Base-by-base conservation (phyloP, 2,329 filamentous ascomycete species). In the Daldinia eschscholtzii region DNA sequence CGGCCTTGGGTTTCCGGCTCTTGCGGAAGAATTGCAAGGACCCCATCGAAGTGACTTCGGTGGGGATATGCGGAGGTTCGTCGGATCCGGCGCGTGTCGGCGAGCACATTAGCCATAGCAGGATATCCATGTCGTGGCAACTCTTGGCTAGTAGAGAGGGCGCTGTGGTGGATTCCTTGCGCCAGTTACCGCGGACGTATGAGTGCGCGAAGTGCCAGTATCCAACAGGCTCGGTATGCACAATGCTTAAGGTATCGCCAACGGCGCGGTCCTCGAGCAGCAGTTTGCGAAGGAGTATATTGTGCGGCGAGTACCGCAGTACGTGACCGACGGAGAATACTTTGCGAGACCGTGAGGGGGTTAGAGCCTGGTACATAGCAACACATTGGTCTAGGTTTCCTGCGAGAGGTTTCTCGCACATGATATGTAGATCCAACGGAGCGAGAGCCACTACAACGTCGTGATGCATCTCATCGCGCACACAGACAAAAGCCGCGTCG, bases 131-230 rank as follows among this genome's bases (percentile, higher is more conserved):
- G 74, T 99, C 96, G 76, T 99, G 96, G 74, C 96, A 98, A 66
- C 93, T 97, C 81, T 98, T 99, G 2, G 95, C 97, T 33, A 99
- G 85, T 1, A 99, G 85, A 0, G 92, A 95, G 6, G 91, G 95
- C 26, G 87, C 94, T n/a, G 87, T 90, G 4, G 83, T 91, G 0
- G 89, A 91, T 72, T 93, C 89, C 70, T 92, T 93, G 5, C 95
- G 89, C 96, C 96, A 98, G 80, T 98, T 98, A 15, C 96, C 96
- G 52, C 93, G 88, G 39, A 98, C 95, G 74, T 95, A 97, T 46
- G 91, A 93, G 79, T 97, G 94, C 0, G 92, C 86, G 78, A 97
- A 98, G 79, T 98, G 96, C 93, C 94, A 98, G 90, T 92, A 97
- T 0, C 96, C 96, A 0, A 99, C 91, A 0, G 96, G 96, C 79